Base-by-base conservation (phyloP, 805 yeast genomes). In the Debaryomyces prosopidis region DNA sequence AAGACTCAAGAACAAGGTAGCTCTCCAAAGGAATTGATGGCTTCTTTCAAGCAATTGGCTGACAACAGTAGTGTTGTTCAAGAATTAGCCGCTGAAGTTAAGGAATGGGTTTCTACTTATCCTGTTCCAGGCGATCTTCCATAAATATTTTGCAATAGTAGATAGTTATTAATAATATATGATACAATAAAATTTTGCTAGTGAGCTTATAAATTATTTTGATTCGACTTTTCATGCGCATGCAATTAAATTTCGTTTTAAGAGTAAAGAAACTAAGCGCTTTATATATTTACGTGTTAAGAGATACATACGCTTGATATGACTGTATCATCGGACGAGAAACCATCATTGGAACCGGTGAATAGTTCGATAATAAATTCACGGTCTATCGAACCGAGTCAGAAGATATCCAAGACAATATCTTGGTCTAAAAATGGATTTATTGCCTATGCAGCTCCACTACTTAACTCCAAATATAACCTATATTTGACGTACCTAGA, bases 391-490 rank as follows among this genome's bases (percentile, higher is more conserved):
- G 14, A 16, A 34, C 12, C 37, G n/a, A 5, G 16, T 34, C 12
- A 10, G 3, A 17, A 17, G n/a, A 17, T 14, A 5, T 27, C 58
- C 2, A 45, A 49, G 11, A 32, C 52, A 17, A 74, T 85, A 8
- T 77, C 89, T 9, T 89, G 96, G 96, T 87, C 95, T 9, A 80
- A 82, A 52, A 86, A 84, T 52, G 97, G 97, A 11, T 81, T 89
- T 53, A 77, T 91, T 27, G 96, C 96, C 1, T 89, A 85, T 54
- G 68, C 81, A 5, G 74, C 78, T 44, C 65, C 73, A 33, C 57
- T 51, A 32, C 63, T 63, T 39, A 54, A 61, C 15, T 45, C 67
- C 19, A 66, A 59, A 45, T 68, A 65, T 50, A 70, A 60, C 55
- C 59, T 89, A 17, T 68, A 71, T 39, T 66, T 88, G 47, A 84